phyloP scores from a whole-genome alignment of 345 rosid species.

The Hirschfeldia incana region DNA sequence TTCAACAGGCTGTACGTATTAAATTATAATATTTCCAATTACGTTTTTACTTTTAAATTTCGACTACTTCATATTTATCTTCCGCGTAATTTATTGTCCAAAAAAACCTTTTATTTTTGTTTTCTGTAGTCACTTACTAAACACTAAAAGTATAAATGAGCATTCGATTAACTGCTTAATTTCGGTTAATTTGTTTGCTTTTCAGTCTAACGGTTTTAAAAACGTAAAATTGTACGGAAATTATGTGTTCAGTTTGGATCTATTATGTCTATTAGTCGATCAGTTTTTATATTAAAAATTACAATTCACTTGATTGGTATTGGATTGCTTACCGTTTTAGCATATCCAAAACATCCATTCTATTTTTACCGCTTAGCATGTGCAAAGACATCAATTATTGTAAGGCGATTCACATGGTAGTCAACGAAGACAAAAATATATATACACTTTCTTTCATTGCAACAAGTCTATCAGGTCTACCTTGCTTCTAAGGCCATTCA shows the following conservation, averaged over 20 bases:
- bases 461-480: neutral
- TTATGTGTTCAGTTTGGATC: neutral
- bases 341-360: neutral
- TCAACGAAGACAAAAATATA: neutral
- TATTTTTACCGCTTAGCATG: neutral
- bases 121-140: neutral
- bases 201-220: neutral
- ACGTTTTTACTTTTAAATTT: neutral
- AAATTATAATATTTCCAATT: neutral
- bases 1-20: slow-evolving; percentile 72
- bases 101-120: neutral
- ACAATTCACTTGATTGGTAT: neutral
- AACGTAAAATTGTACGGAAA: neutral
- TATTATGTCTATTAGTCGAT: neutral
- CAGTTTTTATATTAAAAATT: neutral
- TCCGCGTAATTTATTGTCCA: neutral
- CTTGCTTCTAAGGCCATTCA: neutral
- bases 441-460: neutral
- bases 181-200: neutral
- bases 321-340: neutral
- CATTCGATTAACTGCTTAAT: neutral
- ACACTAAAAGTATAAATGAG: neutral
- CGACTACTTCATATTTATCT: neutral
- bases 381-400: neutral
- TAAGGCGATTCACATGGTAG: neutral